Conservation (phyloP, 345 rosid genomes). For the Syzygium grande region DNA sequence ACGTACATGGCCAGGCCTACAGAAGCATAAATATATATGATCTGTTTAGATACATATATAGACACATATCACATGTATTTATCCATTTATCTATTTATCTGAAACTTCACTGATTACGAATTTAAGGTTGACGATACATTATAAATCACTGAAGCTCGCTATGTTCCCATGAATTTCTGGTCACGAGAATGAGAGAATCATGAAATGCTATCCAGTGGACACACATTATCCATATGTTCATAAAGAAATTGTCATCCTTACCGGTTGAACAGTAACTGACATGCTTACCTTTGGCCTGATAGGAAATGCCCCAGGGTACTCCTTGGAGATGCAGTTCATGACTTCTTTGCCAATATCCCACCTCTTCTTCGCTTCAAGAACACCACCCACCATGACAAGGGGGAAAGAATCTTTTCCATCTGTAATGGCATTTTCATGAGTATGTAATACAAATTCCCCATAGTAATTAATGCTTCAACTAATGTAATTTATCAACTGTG, state of each 20-base stretch:
- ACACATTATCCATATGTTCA: neutral
- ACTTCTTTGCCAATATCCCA: conserved; percentile 77
- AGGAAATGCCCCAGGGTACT: conserved; percentile 41
- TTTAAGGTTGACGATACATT: neutral
- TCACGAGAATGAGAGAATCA: neutral
- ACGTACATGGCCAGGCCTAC: neutral
- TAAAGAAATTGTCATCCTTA: neutral
- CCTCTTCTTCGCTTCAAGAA: conserved; percentile 55
- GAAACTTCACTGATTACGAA: neutral
- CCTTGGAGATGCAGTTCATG: conserved; percentile 35
- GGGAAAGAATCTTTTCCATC: conserved; percentile 56
- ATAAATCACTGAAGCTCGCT: neutral
- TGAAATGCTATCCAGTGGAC: neutral
- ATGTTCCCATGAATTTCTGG: neutral
- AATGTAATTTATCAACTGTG: neutral
- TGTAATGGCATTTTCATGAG: conserved; percentile 14
- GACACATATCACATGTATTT: neutral
- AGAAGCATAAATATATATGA: neutral
- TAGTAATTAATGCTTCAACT: neutral
- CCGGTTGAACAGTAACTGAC: neutral
- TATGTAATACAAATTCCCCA: neutral
- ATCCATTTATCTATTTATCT: neutral
- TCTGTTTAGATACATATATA: neutral
- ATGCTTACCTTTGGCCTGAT: conserved; percentile 56
- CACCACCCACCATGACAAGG: conserved; percentile 79